A percentile compares a stretch with the other conserved stretches of the same genome.
Conservation (phyloP, 768 basidiomycete species). For the Wakefieldia striispora region DNA sequence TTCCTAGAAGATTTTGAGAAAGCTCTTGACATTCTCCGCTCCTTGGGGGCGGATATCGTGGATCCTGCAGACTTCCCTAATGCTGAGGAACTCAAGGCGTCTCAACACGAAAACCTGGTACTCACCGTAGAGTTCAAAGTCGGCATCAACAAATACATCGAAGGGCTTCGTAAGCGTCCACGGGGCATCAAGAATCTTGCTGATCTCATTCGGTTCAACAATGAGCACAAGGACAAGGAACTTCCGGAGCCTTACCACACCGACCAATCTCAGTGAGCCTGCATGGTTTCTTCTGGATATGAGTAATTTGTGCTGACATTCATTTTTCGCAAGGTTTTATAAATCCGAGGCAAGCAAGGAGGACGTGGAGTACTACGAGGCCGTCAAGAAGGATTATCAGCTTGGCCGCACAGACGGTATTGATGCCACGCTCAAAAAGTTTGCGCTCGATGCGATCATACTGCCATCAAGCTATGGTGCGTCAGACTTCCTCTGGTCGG, state of each 20-base stretch:
- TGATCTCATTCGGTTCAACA: conserved; percentile 58
- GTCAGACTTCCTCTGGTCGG: neutral
- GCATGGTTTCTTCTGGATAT: neutral
- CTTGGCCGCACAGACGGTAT: conserved; percentile 53
- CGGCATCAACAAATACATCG: conserved; percentile 49
- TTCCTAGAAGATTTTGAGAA: conserved; percentile 38
- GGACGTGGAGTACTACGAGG: conserved; percentile 38
- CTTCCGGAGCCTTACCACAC: conserved; percentile 34
- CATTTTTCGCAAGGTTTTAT: conserved; percentile 16
- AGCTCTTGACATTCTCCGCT: conserved; percentile 35
- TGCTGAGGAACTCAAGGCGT: conserved; percentile 45
- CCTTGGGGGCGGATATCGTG: conserved; percentile 48
- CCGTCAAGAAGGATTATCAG: conserved; percentile 44
- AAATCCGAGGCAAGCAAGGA: conserved; percentile 20
- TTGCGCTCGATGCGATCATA: conserved; percentile 51
- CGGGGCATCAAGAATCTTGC: conserved; percentile 54
- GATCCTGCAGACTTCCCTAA: conserved; percentile 63
- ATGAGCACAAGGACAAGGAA: conserved; percentile 51
- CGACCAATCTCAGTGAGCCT: conserved; percentile 34
- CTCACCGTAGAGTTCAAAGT: conserved; percentile 61
- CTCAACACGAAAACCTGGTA: conserved; percentile 52
- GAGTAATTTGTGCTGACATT: neutral
- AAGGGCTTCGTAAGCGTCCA: conserved; percentile 48
- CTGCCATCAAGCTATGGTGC: conserved; percentile 36
- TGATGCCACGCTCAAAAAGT: conserved; percentile 46